phyloP scores from a whole-genome alignment of 75 land plant genomes.

The Gnetum montanum region DNA sequence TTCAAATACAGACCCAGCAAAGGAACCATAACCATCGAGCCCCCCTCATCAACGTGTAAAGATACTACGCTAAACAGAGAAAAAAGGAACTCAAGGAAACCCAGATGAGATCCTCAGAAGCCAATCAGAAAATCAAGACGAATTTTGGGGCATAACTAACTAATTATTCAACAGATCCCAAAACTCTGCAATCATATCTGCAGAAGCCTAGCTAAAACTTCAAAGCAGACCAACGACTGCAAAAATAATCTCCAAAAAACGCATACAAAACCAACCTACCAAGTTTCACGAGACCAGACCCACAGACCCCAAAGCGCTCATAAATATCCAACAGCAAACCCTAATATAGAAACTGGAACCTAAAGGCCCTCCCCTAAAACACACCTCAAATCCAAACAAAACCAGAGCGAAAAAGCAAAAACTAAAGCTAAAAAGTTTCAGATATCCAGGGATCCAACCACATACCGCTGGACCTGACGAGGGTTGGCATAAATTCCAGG shows the following conservation, averaged over 20 bases:
- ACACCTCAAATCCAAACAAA: neutral
- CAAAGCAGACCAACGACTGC: too few species aligned
- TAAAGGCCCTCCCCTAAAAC: too few species aligned
- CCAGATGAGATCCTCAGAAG: too few species aligned
- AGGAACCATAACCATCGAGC: too few species aligned
- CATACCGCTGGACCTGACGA: conserved; percentile 22
- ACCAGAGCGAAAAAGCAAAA: neutral
- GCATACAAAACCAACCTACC: neutral
- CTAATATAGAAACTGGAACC: neutral
- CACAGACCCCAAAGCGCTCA: neutral
- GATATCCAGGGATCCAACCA: neutral
- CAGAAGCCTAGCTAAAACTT: neutral
- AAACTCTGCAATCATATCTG: neutral
- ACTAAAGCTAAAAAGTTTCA: neutral
- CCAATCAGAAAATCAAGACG: too few species aligned
- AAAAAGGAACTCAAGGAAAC: too few species aligned
- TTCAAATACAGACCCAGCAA: too few species aligned
- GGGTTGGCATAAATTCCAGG: conserved; percentile 22
- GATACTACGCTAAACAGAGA: too few species aligned
- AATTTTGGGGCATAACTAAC: too few species aligned
- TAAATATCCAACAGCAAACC: neutral
- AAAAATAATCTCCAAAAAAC: too few species aligned
- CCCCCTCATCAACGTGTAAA: too few species aligned
- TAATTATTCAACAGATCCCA: neutral
- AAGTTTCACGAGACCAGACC: neutral